Evolutionary conservation across 441 rosid species (phyloP), one percentile per base, ranked within the genome.

Genomic region (Manihot esculenta): DNA sequence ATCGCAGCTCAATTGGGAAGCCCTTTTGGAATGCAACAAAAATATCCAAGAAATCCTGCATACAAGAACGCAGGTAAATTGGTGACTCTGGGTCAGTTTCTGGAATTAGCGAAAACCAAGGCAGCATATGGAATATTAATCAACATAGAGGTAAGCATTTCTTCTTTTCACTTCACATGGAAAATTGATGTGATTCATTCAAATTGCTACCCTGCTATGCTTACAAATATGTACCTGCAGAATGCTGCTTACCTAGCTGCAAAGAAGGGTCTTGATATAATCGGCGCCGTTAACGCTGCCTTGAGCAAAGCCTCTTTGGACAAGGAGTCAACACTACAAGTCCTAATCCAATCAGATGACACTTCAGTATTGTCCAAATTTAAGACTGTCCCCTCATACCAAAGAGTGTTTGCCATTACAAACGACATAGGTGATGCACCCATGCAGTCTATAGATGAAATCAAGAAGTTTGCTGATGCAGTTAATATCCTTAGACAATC

Each of bases 201-300:
- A 30, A 30, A 30, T 30, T 30, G 33, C 4, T 30, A 1, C 1
- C 33, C 33, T 4, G 1, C 33, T 4, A 1, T 30, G 33, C 2
- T 4, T 30, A 30, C 1, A 30, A 30, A 4, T 1, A 55, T 11
- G 15, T 56, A 8, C 42, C 47, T 21, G 76, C 88, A 94, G 97
- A 88, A 94, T 72, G 97, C 96, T 54, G 91, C 95, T 70, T 94
- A 86, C 81, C 82, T 94, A 38, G 97, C 97, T 47, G 82, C 96
- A 14, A 84, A 89, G 76, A 85, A 84, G 77, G 95, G 97, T 38
- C 82, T 90, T 7, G 92, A 82, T 78, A 61, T 92, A 7, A 83
- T 94, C 58, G 81, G 76, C 10, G 62, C 84, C 0, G 90, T 86
- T 4, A 77, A 65, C 66, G 77, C 79, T 23, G 87, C 95, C 72